Evolutionary conservation across 31 red algal species (phyloP), one percentile per base, ranked within the genome.

Genomic region (Asparagopsis taxiformis): DNA sequence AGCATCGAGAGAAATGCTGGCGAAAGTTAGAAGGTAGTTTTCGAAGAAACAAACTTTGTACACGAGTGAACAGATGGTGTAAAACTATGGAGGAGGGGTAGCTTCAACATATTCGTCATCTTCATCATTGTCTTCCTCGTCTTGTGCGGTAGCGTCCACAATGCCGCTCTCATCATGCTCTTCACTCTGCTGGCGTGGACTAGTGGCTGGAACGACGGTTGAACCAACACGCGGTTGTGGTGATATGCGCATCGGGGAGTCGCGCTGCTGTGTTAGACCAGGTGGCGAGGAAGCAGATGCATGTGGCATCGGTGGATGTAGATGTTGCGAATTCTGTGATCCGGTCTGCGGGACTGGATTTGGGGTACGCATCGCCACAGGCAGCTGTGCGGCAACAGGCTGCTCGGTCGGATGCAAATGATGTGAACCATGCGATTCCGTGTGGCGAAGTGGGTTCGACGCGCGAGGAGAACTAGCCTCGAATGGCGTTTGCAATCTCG

Each of bases 61-160:
- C n/a, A n/a, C n/a, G n/a, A n/a, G n/a, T n/a, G n/a, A n/a, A n/a
- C n/a, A n/a, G n/a, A 29, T 24, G 48, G 19, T 74, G 24, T 59
- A 3, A 19, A 59, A 15, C 16, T 49, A 20, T 43, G 80, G 57
- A 8, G 80, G 80, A 17, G 80, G 80, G 5, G 80, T 85, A 9
- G 38, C 80, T n/a, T 73, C 80, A 11, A 85, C 80, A 32, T 63
- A 85, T 9, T 85, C 80, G 33, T 17, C 64, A 46, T 36, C 64
- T 16, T 46, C 37, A 19, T 43, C 64, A 43, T 68, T 6, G 4
- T 68, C 64, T 3, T 17, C 17, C 44, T 49, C 44, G 17, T 49
- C 44, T 49, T 9, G 10, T 49, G 44, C 44, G 17, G 44, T 49
- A 11, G 44, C 44, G 44, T 49, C 10, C 44, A 16, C 44, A 16